Conservation (phyloP, 208 protist genomes). For the Wallacemonas sp. region DNA sequence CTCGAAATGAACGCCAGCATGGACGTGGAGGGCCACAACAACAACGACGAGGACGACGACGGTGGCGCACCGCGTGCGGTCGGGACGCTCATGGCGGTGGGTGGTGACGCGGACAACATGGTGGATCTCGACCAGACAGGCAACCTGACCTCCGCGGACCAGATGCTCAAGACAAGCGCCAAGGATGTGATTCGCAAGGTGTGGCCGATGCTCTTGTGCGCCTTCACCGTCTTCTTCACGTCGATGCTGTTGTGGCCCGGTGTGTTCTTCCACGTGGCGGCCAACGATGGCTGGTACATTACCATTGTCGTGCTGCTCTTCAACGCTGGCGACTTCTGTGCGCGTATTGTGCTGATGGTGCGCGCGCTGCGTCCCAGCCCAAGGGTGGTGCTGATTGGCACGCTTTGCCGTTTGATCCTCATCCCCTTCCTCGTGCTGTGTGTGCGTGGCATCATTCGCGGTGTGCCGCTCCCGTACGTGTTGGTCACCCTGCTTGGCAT, state of each 20-base stretch:
- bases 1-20: too few relatives aligned
- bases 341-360: constrained; percentile 48
- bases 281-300: constrained; percentile 45
- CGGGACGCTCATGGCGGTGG: constrained; percentile 33
- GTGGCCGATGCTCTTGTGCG: constrained; percentile 68
- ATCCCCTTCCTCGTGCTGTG: constrained; percentile 68
- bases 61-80: constrained; percentile 31
- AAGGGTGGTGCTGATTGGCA: constrained; percentile 39
- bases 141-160: constrained; percentile 57
- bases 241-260: constrained; percentile 74
- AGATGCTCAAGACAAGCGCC: constrained; percentile 56
- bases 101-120: constrained; percentile 61
- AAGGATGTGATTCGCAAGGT: constrained; percentile 50
- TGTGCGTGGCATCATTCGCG: constrained; percentile 46
- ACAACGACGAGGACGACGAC: constrained; percentile 16
- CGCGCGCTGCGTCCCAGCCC: constrained; percentile 39
- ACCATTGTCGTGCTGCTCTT: constrained; percentile 65
- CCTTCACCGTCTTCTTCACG: constrained; percentile 65
- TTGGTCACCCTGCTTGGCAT: constrained; percentile 50
- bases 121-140: constrained; percentile 41
- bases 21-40: neutral
- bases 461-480: constrained; percentile 48
- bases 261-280: constrained; percentile 48
- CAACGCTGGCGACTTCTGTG: constrained; percentile 67
- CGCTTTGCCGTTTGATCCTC: constrained; percentile 46